A percentile compares a stretch with the other conserved stretches of the same genome.
phyloP scores from a whole-genome alignment of 1,139 yeast genomes.

The Yamadazyma kanchanaburiensis region DNA sequence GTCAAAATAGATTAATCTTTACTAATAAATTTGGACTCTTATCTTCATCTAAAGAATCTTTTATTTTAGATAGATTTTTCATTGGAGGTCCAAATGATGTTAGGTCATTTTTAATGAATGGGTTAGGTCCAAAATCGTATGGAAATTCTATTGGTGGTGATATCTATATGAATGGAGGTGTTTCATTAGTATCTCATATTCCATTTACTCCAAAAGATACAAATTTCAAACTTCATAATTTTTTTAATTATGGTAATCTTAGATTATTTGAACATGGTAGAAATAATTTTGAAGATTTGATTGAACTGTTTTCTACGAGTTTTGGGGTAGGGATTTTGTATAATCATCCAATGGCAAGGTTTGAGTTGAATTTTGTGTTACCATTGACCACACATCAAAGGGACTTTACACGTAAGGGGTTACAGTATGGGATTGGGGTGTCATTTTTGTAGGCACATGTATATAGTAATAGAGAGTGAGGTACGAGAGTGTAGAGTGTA shows the following conservation, averaged over 20 bases:
- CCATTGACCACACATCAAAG: constrained; percentile 66
- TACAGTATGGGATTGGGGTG: constrained; percentile 91
- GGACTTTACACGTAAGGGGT: constrained; percentile 76
- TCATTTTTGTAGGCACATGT: constrained; percentile 77
- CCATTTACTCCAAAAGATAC: constrained; percentile 59
- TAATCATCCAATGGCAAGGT: constrained; percentile 85
- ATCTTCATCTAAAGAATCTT: constrained; percentile 27
- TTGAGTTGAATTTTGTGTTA: constrained; percentile 81
- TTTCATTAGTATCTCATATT: constrained; percentile 60
- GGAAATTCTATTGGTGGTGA: constrained; percentile 75
- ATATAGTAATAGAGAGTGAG: constrained; percentile 1
- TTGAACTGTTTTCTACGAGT: constrained; percentile 45
- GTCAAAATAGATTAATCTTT: constrained; percentile 29
- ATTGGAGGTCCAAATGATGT: constrained; percentile 81
- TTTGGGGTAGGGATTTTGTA: constrained; percentile 76
- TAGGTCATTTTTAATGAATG: constrained; percentile 71
- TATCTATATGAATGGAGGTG: constrained; percentile 65
- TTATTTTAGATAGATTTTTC: constrained; percentile 59
- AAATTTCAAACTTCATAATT: constrained; percentile 66
- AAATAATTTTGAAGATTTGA: constrained; percentile 22
- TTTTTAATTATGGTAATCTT: constrained; percentile 72
- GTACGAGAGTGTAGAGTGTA: too few relatives aligned
- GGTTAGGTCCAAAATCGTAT: constrained; percentile 80
- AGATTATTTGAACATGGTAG: constrained; percentile 7
- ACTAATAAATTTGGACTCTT: constrained; percentile 54